Percentiles rank a stretch among this genome's conserved stretches.
phyloP scores from a whole-genome alignment of 495 filamentous ascomycete species.

The Penicillium parvum region DNA sequence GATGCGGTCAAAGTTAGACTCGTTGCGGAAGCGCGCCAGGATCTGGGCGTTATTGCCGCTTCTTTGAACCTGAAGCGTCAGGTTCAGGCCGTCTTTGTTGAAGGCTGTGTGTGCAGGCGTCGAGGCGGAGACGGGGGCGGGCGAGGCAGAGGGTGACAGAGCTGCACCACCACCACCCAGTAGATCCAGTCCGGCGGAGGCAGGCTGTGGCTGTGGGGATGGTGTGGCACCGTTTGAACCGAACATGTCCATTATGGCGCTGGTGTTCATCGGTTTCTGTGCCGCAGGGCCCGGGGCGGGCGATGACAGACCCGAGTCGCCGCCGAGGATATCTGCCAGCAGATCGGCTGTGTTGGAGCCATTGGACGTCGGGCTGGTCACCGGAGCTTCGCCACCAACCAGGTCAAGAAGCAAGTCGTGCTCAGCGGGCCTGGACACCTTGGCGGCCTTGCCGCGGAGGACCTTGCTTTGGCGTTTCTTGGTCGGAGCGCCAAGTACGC shows the following conservation, averaged over 20 bases:
- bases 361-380: slow-evolving; percentile 48
- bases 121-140: slow-evolving; percentile 38
- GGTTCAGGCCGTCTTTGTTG: slow-evolving; percentile 75
- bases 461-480: slow-evolving; percentile 73
- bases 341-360: slow-evolving; percentile 80
- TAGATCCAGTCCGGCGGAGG: slow-evolving; percentile 47
- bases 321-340: slow-evolving; percentile 74
- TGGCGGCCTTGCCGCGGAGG: slow-evolving; percentile 71
- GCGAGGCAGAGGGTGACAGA: slow-evolving; percentile 30
- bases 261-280: slow-evolving; percentile 52
- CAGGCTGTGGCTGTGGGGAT: slow-evolving; percentile 31
- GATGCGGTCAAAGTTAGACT: slow-evolving; percentile 58
- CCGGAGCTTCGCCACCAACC: slow-evolving; percentile 75
- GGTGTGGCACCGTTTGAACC: slow-evolving; percentile 41
- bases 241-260: slow-evolving; percentile 84
- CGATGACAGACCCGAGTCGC: slow-evolving; percentile 46
- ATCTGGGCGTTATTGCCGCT: slow-evolving; percentile 68
- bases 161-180: slow-evolving; percentile 42
- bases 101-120: slow-evolving; percentile 62
- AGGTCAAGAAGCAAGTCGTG: slow-evolving; percentile 89
- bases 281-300: slow-evolving; percentile 52
- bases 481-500: slow-evolving; percentile 77
- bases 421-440: slow-evolving; percentile 70
- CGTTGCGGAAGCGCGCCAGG: slow-evolving; percentile 77
- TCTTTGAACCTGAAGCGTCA: slow-evolving; percentile 78